phyloP scores from a whole-genome alignment of 176 grass and related monocot genomes.

The Bothriochloa decipiens region DNA sequence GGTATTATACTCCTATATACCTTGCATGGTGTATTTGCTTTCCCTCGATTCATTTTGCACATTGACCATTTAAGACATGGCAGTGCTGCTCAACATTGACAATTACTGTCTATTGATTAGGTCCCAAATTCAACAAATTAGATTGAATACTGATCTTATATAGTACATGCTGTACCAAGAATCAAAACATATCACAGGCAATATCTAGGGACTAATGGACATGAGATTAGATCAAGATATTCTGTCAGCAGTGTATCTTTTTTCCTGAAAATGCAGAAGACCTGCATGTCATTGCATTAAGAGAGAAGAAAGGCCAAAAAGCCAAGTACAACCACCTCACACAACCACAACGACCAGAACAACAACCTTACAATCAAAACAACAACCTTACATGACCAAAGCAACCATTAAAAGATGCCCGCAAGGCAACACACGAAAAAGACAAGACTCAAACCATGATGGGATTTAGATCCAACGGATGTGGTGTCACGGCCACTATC shows the following conservation, averaged over 20 bases:
- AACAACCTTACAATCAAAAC: too few relatives aligned
- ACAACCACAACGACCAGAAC: background rate
- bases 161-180: background rate
- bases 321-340: background rate
- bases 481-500: background rate
- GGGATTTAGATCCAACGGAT: background rate
- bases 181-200: background rate
- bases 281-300: background rate
- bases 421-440: background rate
- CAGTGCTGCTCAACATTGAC: background rate
- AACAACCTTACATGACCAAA: background rate
- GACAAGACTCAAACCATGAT: background rate
- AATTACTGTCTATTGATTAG: background rate
- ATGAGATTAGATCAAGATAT: background rate
- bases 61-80: background rate
- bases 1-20: background rate
- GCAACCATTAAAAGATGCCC: background rate
- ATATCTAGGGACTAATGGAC: background rate
- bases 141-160: background rate
- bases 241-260: background rate
- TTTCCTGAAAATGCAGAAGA: background rate
- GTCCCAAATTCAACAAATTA: background rate
- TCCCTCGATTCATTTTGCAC: background rate
- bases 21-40: conserved; percentile 11
- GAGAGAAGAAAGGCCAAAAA: background rate